Evolutionary conservation across 164 flowering plant species (phyloP).

Genomic region (Taxillus chinensis): DNA sequence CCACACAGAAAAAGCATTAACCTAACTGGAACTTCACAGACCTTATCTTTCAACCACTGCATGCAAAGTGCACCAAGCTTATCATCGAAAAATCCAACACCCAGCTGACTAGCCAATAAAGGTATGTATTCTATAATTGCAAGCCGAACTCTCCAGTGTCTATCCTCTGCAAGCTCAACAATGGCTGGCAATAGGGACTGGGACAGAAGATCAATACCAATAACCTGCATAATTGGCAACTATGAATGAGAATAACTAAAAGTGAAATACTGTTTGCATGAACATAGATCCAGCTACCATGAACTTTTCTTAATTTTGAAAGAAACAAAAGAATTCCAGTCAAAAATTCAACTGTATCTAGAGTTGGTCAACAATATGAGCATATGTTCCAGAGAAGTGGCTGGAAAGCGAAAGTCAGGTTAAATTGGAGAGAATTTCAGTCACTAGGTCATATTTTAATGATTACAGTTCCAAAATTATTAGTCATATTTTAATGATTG

Average conservation of each 20-base stretch:
- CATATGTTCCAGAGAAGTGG: not conserved
- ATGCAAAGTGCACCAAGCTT: conserved; percentile 79
- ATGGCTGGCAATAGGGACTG: conserved; percentile 89
- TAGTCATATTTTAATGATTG: no score
- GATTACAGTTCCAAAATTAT: no score
- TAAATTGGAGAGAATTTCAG: no score
- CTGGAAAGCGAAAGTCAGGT: not conserved
- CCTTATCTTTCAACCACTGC: conserved; percentile 58
- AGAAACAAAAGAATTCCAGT: not conserved
- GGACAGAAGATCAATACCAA: conserved; percentile 91
- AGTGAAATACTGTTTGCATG: no score
- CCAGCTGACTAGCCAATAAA: conserved; percentile 87
- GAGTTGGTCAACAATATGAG: not conserved
- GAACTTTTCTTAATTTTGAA: not conserved
- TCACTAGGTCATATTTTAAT: no score
- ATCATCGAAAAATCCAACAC: conserved; percentile 91
- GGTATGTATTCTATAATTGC: conserved; percentile 96
- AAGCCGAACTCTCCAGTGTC: conserved; percentile 95
- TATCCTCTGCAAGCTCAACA: conserved; percentile 98
- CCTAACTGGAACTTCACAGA: conserved; percentile 9
- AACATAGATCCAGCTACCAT: not conserved
- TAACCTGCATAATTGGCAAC: conserved; percentile 47
- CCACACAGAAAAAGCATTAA: no score
- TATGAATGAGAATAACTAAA: not conserved
- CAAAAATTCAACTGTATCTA: not conserved